Evolutionary conservation across 169 alveolate species (phyloP).

Genomic region (Amoebophrya sp.): DNA sequence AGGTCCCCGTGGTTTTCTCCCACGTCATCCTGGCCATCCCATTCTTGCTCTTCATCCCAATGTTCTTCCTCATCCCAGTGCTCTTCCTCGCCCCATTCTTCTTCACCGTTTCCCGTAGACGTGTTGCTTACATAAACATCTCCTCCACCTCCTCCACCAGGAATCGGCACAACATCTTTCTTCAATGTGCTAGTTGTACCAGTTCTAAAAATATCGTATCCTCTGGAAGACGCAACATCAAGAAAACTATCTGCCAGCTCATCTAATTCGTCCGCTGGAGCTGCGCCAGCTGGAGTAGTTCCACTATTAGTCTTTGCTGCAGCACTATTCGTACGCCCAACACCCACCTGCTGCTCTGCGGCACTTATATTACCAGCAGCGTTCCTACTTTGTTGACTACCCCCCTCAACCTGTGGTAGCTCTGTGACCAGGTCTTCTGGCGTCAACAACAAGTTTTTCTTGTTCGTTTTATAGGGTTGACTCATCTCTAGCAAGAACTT

Average conservation of each 20-base stretch:
- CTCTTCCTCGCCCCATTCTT: neutral
- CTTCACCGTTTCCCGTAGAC: neutral
- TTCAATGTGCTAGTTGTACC: too few relatives aligned
- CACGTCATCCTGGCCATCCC: too few relatives aligned
- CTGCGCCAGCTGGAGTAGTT: neutral
- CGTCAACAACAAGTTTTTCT: neutral
- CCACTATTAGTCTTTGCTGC: neutral
- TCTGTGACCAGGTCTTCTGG: conserved; percentile 6
- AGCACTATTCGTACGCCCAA: neutral
- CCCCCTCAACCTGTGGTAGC: neutral
- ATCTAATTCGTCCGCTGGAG: neutral
- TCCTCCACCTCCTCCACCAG: neutral
- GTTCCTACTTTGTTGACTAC: neutral
- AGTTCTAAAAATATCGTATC: neutral
- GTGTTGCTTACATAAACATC: too few relatives aligned
- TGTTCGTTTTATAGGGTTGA: neutral
- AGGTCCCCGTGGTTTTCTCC: too few relatives aligned
- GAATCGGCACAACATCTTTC: neutral
- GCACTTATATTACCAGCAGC: neutral
- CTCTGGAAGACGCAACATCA: neutral
- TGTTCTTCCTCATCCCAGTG: neutral
- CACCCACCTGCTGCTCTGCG: neutral
- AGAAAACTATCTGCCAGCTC: neutral
- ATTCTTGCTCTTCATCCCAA: neutral
- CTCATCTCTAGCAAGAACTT: neutral